phyloP scores from a whole-genome alignment of 1,139 yeast species.

The Torulaspora globosa region DNA sequence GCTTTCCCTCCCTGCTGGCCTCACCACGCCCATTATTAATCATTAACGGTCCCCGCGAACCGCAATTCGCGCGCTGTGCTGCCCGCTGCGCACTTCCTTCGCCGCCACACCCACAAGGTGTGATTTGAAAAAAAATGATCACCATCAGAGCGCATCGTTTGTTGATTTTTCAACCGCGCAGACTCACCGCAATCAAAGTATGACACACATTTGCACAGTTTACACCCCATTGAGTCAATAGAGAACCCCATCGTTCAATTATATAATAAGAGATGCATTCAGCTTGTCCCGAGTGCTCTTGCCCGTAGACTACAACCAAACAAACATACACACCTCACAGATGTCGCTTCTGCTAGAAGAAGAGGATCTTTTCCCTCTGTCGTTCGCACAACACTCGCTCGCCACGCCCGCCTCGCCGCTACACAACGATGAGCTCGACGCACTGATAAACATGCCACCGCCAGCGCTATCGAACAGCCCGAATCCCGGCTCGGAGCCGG shows the following conservation, averaged over 20 bases:
- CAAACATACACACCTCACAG: background rate
- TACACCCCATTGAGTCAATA: background rate
- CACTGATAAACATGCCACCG: conserved; percentile 7
- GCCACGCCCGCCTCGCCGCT: background rate
- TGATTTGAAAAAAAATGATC: background rate
- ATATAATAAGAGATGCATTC: background rate
- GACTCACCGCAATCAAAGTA: background rate
- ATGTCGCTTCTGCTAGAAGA: background rate
- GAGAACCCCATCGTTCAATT: background rate
- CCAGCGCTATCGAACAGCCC: conserved; percentile 14
- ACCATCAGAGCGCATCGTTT: background rate
- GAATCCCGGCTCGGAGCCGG: conserved; percentile 7
- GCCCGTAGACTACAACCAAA: background rate
- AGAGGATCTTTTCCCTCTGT: conserved; percentile 12
- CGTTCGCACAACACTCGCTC: conserved; percentile 6
- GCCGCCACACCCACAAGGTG: conserved; percentile 1
- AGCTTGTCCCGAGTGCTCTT: background rate
- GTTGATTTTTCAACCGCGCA: background rate
- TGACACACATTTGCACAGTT: conserved; percentile 2
- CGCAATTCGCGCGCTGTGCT: background rate
- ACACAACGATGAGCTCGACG: background rate
- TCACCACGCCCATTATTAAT: background rate
- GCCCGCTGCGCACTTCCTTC: background rate
- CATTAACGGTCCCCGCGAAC: background rate
- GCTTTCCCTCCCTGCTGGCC: background rate